Evolutionary conservation across 495 filamentous ascomycete species (phyloP), one percentile per base, ranked within the genome.

Genomic region (Amorphotheca resinae): DNA sequence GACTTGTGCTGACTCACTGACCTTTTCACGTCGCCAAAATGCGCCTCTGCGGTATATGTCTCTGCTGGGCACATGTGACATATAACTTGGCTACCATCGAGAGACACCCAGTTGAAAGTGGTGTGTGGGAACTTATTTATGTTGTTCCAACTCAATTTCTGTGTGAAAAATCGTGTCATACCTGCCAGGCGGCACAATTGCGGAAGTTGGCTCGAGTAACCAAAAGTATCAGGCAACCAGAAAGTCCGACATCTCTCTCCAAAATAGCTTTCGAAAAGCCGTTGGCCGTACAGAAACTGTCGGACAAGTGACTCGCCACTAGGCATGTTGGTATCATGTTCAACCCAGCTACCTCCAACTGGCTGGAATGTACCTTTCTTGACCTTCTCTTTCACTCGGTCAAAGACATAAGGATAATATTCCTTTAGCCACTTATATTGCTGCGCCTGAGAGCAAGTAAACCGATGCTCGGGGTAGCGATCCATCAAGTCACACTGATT

Each of bases 101-200:
- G 74, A 1, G 86, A 69, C 15, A 98, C 87, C 91, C 91, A 98
- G 54, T 91, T 91, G 69, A 98, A 98, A 0, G 91, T 96, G 1
- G 89, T 95, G 52, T 96, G 91, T 1, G 91, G 91, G 64, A 98
- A 98, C 45, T 82, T 93, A 66, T 98, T 96, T 68, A 98, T 95
- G 60, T 96, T 96, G 62, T 98, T 98, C 73, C 72, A 74, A 51
- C 72, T 74, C 38, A 98, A 72, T 63, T 98, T 98, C 62, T 98
- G 91, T 1, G 91, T 98, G 50, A 98, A 84, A 66, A 98, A 98
- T 22, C 91, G 75, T 41, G 69, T 81, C 91, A 98, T 98, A 30
- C 89, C 91, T 15, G 91, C 80, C 23, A 94, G 64, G 8, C 87
- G 81, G 51, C 84, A 95, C 22, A 98, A 64, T 58, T 98, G 91